phyloP scores from a whole-genome alignment of 108 stramenopile genomes.

The Stephanodiscus triporus region DNA sequence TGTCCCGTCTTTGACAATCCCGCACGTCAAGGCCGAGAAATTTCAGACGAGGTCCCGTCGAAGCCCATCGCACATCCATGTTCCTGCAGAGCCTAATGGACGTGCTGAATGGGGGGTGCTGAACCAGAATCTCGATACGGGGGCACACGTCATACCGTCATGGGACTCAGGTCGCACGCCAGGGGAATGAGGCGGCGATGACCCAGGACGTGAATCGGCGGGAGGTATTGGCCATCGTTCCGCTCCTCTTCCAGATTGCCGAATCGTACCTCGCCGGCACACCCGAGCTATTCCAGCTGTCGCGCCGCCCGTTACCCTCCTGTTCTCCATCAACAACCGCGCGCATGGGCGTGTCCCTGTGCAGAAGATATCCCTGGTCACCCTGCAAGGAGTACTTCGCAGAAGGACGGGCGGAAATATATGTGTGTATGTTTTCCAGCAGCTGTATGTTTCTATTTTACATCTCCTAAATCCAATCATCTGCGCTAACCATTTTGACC shows the following conservation, averaged over 20 bases:
- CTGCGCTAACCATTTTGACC: too few species aligned
- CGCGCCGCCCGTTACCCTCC: conserved; percentile 61
- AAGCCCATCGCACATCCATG: conserved; percentile 73
- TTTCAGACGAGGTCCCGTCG: conserved; percentile 64
- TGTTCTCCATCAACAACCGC: conserved; percentile 85
- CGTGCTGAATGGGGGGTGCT: conserved; percentile 55
- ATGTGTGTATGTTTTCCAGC: too few species aligned
- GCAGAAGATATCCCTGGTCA: conserved; percentile 61
- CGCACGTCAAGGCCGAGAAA: conserved; percentile 65
- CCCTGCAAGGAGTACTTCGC: conserved; percentile 66
- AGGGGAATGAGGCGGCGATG: conserved; percentile 64
- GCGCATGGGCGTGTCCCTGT: conserved; percentile 76
- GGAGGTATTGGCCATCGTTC: conserved; percentile 75
- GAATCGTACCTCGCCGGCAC: conserved; percentile 59
- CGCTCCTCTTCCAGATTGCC: conserved; percentile 73
- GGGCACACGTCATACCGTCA: conserved; percentile 64
- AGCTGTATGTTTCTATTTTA: too few species aligned
- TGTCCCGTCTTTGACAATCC: conserved; percentile 86
- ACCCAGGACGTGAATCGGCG: conserved; percentile 82
- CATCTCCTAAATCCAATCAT: too few species aligned
- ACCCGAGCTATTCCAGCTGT: conserved; percentile 55
- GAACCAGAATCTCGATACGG: conserved; percentile 53
- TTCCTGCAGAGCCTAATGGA: conserved; percentile 76
- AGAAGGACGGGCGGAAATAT: conserved; percentile 53
- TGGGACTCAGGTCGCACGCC: conserved; percentile 51